These are phyloP conservation scores for Aspergillus candidus DNA, from an alignment of 2,329 filamentous ascomycete species.

Conservation along the genomic window DNA sequence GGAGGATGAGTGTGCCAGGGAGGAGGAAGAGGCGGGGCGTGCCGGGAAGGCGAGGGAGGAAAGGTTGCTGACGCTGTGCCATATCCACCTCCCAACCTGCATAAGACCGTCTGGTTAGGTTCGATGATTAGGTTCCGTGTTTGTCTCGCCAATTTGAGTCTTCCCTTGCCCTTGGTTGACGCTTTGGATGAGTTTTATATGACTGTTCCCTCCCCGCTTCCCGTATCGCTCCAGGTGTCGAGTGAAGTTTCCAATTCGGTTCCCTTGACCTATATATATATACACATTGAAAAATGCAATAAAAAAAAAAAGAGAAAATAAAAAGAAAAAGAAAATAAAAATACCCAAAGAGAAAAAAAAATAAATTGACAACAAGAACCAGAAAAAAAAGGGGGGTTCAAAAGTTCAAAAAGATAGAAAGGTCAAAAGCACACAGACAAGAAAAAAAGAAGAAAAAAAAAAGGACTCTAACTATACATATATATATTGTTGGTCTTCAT, in stretches of 20 bases:
- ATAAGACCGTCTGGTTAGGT: slow-evolving; percentile 34
- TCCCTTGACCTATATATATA: too few species aligned
- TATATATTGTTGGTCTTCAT: neutral
- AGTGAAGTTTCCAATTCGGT: too few species aligned
- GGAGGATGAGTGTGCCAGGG: slow-evolving; percentile 17
- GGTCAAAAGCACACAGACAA: too few species aligned
- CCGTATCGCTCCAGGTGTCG: slow-evolving; percentile 20
- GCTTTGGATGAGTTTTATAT: slow-evolving; percentile 24
- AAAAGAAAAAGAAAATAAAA: neutral
- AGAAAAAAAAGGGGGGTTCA: slow-evolving; percentile 1
- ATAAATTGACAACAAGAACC: neutral
- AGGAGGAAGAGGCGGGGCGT: too few species aligned
- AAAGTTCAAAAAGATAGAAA: neutral
- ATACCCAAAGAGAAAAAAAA: slow-evolving; percentile 4
- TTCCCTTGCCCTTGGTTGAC: slow-evolving; percentile 14
- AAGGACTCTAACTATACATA: neutral
- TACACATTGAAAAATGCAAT: slow-evolving; percentile 3
- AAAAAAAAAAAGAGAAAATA: slow-evolving; percentile 4
- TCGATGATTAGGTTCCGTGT: slow-evolving; percentile 34
- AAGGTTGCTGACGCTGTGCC: slow-evolving; percentile 29
- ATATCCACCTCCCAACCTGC: slow-evolving; percentile 30
- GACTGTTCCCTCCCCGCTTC: slow-evolving; percentile 27
- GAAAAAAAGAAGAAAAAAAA: neutral
- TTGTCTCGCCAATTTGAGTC: slow-evolving; percentile 22
- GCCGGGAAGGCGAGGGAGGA: slow-evolving; percentile 17